These are phyloP conservation scores for Choiromyces venosus DNA, from an alignment of 495 filamentous ascomycete species.

Conservation along the genomic window DNA sequence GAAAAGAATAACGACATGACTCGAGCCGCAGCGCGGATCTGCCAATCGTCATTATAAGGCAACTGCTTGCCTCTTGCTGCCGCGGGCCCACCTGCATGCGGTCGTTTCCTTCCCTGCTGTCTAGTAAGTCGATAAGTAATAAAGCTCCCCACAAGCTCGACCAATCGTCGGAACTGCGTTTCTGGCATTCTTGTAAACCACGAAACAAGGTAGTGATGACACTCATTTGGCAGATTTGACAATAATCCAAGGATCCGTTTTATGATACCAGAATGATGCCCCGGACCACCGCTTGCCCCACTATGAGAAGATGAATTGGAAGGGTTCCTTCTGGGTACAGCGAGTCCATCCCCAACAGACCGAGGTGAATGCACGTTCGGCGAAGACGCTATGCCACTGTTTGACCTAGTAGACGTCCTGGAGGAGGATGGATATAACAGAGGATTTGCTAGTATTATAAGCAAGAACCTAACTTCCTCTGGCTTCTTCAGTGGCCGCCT, in stretches of 20 bases:
- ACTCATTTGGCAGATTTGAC: slow-evolving; percentile 67
- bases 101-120: slow-evolving; percentile 60
- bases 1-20: slow-evolving; percentile 78
- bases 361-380: slow-evolving; percentile 4
- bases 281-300: slow-evolving; percentile 44
- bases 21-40: slow-evolving; percentile 73
- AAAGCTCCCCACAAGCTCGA: slow-evolving; percentile 73
- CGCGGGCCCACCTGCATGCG: slow-evolving; percentile 5
- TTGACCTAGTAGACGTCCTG: slow-evolving; percentile 31
- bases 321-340: slow-evolving; percentile 23
- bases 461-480: slow-evolving; percentile 69
- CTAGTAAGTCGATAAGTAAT: slow-evolving; percentile 74
- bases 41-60: slow-evolving; percentile 82
- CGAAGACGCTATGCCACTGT: slow-evolving; percentile 24
- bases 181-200: slow-evolving; percentile 76
- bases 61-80: slow-evolving; percentile 49
- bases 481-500: slow-evolving; percentile 63
- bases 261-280: slow-evolving; percentile 72
- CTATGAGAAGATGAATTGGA: slow-evolving; percentile 19
- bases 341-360: not conserved
- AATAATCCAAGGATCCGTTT: slow-evolving; percentile 80
- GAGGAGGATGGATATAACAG: slow-evolving; percentile 52
- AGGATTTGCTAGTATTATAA: slow-evolving; percentile 83
- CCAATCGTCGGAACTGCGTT: slow-evolving; percentile 61
- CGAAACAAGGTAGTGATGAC: slow-evolving; percentile 74